Conservation (phyloP, 805 yeast species). For the Suhomyces pyralidae region DNA sequence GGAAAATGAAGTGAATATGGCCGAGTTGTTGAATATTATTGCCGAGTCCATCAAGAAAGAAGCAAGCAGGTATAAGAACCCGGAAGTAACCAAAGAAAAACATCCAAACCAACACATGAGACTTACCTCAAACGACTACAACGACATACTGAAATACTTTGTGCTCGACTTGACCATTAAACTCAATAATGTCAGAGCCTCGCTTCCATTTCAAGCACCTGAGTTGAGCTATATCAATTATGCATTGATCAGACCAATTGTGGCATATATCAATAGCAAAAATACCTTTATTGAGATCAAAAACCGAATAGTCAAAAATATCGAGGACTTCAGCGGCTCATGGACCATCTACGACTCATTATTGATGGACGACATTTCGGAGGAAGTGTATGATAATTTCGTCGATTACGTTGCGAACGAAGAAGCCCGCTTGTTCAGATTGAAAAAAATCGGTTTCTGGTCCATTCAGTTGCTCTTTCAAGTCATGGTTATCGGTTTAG, state of each 20-base stretch:
- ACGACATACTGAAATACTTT: conserved; percentile 52
- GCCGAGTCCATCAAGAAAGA: conserved; percentile 48
- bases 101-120: conserved; percentile 29
- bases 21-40: conserved; percentile 49
- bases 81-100: conserved; percentile 25
- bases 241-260: conserved; percentile 91
- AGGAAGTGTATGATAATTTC: conserved; percentile 87
- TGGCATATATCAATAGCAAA: conserved; percentile 87
- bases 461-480: conserved; percentile 82
- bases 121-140: conserved; percentile 22
- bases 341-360: conserved; percentile 94
- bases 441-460: conserved; percentile 91
- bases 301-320: conserved; percentile 74
- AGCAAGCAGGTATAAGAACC: conserved; percentile 42
- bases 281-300: conserved; percentile 86
- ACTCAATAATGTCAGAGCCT: conserved; percentile 82
- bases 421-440: conserved; percentile 63
- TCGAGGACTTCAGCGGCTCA: conserved; percentile 87
- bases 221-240: conserved; percentile 89
- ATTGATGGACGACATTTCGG: conserved; percentile 86
- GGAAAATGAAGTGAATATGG: conserved; percentile 44
- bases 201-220: conserved; percentile 81
- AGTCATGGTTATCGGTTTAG: conserved; percentile 75
- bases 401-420: conserved; percentile 88
- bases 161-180: conserved; percentile 77